Conservation (phyloP, 1,284 basidiomycete genomes). For the Trametes sp. region DNA sequence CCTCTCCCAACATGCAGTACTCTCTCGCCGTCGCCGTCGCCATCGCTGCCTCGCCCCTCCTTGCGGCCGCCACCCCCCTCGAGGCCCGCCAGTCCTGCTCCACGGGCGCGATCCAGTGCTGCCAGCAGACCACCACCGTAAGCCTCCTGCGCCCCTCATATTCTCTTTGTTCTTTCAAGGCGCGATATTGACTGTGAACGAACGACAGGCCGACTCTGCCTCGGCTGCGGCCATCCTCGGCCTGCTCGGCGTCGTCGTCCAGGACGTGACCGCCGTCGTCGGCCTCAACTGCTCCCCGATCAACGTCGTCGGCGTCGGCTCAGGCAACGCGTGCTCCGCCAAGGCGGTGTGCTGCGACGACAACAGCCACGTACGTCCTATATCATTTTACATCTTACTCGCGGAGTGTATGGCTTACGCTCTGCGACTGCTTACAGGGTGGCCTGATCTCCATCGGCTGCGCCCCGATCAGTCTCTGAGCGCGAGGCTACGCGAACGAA, state of each 20-base stretch:
- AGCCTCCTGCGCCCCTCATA: background rate
- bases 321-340: constrained; percentile 29
- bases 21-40: constrained; percentile 17
- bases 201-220: constrained; percentile 24
- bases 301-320: constrained; percentile 33
- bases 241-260: constrained; percentile 35
- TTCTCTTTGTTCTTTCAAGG: background rate
- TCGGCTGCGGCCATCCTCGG: constrained; percentile 27
- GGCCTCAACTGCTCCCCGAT: constrained; percentile 42
- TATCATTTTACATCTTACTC: no score
- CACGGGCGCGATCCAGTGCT: constrained; percentile 39
- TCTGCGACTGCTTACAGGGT: background rate
- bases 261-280: constrained; percentile 33
- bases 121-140: constrained; percentile 26
- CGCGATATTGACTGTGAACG: background rate
- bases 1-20: constrained; percentile 21
- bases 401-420: background rate
- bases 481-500: background rate
- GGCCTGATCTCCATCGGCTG: constrained; percentile 21
- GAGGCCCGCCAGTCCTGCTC: constrained; percentile 29
- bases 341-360: constrained; percentile 12
- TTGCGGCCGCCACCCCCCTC: constrained; percentile 33
- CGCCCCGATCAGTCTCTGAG: constrained; percentile 15
- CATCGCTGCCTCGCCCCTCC: constrained; percentile 22
- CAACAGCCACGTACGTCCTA: background rate